Conservation (phyloP, 139 green algal genomes). For the Desmodesmus armatus region DNA sequence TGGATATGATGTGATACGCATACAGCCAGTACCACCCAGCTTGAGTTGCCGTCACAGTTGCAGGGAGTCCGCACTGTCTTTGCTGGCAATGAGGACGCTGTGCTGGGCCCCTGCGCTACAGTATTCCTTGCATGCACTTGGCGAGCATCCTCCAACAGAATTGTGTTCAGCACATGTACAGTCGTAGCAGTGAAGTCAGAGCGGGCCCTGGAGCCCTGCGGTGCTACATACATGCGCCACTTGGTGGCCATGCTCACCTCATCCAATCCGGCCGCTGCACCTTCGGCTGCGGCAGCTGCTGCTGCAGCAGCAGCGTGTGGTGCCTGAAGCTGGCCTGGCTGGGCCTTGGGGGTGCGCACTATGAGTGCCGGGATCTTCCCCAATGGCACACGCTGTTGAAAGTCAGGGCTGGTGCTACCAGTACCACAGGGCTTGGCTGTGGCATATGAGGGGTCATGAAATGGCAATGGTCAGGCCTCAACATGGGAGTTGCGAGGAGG, state of each 20-base stretch:
- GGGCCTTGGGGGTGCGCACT: background rate
- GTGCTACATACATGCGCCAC: background rate
- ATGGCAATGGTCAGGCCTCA: no score
- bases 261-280: background rate
- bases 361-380: slow-evolving; percentile 48
- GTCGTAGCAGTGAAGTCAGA: background rate
- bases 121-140: no score
- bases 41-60: background rate
- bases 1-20: no score
- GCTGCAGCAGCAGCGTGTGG: background rate
- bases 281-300: background rate
- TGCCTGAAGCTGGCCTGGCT: background rate
- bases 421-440: slow-evolving; percentile 26
- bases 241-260: background rate
- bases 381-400: background rate
- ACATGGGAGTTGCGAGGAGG: no score
- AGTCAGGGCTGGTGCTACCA: slow-evolving; percentile 3
- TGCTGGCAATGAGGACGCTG: no score
- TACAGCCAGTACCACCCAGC: background rate
- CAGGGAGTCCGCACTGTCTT: no score
- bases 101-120: no score
- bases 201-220: background rate
- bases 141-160: no score
- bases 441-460: no score
- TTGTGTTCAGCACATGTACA: background rate